Evolutionary conservation across 78 protist species (phyloP).

Genomic region (Dictyostelium intermedium): DNA sequence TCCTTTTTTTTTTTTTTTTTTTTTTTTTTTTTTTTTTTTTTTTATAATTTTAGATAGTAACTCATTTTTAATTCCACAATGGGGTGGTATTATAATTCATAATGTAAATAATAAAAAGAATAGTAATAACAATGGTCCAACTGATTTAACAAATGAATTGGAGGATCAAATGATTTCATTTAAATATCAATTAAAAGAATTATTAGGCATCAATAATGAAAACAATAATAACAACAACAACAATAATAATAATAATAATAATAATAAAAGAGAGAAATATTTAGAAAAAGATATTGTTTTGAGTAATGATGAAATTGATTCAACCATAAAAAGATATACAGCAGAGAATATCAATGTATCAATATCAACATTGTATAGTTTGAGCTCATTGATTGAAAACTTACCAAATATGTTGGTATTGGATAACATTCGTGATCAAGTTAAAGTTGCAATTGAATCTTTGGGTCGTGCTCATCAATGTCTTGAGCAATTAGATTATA

Average conservation of each 20-base stretch:
- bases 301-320: constrained; percentile 3
- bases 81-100: constrained; percentile 81
- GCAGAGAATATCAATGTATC: constrained; percentile 38
- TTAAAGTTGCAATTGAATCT: constrained; percentile 28
- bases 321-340: constrained; percentile 14
- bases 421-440: constrained; percentile 67
- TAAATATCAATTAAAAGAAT: constrained; percentile 69
- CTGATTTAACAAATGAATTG: constrained; percentile 32
- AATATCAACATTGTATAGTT: constrained; percentile 27
- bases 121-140: background rate
- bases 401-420: constrained; percentile 76
- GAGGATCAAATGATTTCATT: constrained; percentile 42
- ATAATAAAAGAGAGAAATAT: background rate
- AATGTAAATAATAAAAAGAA: constrained; percentile 6
- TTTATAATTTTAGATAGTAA: background rate
- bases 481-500: background rate
- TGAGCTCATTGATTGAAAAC: constrained; percentile 50
- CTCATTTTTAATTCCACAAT: constrained; percentile 79
- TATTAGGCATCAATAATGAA: constrained; percentile 40
- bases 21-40: no score
- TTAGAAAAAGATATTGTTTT: background rate
- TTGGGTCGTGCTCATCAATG: constrained; percentile 20
- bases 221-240: background rate
- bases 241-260: background rate
- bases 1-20: background rate